A percentile compares a stretch with the other conserved stretches of the same genome.
Evolutionary conservation across 352 stramenopile species (phyloP).

Genomic region (Bremia lactucae): DNA sequence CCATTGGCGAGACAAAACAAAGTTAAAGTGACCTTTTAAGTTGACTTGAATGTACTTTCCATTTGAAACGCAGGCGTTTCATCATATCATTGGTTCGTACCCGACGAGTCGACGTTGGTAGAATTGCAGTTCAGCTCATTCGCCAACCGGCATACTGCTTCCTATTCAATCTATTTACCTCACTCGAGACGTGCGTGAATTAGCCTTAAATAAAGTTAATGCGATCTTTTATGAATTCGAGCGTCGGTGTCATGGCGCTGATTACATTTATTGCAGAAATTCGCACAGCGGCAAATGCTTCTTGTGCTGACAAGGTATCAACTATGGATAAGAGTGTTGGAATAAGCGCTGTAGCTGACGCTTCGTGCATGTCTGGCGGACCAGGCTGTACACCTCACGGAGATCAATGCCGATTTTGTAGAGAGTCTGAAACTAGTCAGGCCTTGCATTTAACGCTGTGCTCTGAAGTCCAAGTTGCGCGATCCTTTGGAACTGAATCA

Average conservation of each 20-base stretch:
- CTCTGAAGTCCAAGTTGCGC: conserved; percentile 5
- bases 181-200: conserved; percentile 3
- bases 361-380: conserved; percentile 14
- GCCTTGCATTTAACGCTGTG: conserved; percentile 7
- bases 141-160: conserved; percentile 13
- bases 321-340: conserved; percentile 21
- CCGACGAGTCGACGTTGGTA: conserved; percentile 1
- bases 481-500: background rate
- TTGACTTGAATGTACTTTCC: conserved; percentile 17
- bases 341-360: conserved; percentile 28
- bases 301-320: conserved; percentile 16
- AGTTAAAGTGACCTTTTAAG: too few relatives aligned
- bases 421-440: background rate
- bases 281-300: conserved; percentile 1
- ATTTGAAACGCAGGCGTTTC: conserved; percentile 10
- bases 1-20: conserved; percentile 5
- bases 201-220: conserved; percentile 6
- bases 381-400: conserved; percentile 18
- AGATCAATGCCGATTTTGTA: conserved; percentile 20
- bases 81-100: conserved; percentile 2
- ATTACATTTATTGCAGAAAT: conserved; percentile 3
- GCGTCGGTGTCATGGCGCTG: conserved; percentile 8
- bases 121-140: conserved; percentile 11
- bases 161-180: conserved; percentile 10
- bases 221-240: conserved; percentile 11